Base-by-base conservation (phyloP, 2,329 filamentous ascomycete species). In the Arachnomyces sp. region DNA sequence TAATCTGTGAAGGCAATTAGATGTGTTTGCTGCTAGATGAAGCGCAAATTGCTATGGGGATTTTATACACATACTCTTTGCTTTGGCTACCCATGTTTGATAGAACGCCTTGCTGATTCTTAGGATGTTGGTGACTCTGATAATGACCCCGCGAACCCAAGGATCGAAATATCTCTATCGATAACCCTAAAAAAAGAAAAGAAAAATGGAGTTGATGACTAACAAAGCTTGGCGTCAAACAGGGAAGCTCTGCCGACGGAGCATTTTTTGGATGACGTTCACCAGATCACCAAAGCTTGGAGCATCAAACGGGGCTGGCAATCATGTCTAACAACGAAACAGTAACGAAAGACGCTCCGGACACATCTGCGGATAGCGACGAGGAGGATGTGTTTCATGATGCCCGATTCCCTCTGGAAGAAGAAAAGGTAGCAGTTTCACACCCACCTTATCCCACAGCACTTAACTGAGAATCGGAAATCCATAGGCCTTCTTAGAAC, bases 401-500 rank as follows among this genome's bases (percentile, higher is more conserved):
- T 55, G 62, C 63, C 4, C 62, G 59, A 14, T 71, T 71, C 45
- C 59, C 66, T 12, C 57, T 65, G 1, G 63, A 68, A 28, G 69
- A 72, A 58, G 69, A 72, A 62, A 57, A 62, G 44, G 65, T 68
- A 49, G 54, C 65, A 52, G 33, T 3, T 14, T 30, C 29, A 9
- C 8, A 31, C 32, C 31, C 34, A 35, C 38, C 43, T 39, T 21
- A 13, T 36, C 35, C 34, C 34, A 25, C 14, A 35, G 33, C 31
- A 42, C 14, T 7, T 7, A 36, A 43, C 36, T 15, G 34, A 43
- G 37, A 36, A 15, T 25, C 18, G 39, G 34, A 21, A 34, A 15
- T 35, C 12, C 17, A n/a, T 47, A 86, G 81, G 65, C 70, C 29
- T 77, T 95, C 12, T 61, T 94, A 14, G 60, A 70, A 36, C 78